A percentile compares a stretch with the other conserved stretches of the same genome.
These are phyloP conservation scores for Oryza rufipogon DNA, from an alignment of 176 grass and related monocot genomes.

Conservation along the genomic window DNA sequence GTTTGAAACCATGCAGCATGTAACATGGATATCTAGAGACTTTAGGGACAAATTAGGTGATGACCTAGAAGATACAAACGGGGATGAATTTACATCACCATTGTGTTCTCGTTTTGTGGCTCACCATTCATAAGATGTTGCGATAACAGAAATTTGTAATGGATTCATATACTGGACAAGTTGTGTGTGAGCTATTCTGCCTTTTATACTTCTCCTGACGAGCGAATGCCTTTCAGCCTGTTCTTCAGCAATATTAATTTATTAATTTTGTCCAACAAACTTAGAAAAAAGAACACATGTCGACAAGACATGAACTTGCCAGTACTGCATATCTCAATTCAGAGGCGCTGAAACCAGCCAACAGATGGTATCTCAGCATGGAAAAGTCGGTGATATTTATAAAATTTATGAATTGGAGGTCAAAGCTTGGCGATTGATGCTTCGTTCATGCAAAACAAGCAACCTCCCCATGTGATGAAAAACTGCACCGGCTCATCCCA, in stretches of 20 bases:
- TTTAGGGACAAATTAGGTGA: slow-evolving; percentile 17
- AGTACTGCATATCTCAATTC: background rate
- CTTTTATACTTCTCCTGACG: background rate
- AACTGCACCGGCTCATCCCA: background rate
- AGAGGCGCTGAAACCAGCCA: slow-evolving; percentile 10
- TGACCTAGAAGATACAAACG: slow-evolving; percentile 4
- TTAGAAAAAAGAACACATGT: background rate
- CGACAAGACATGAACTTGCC: background rate
- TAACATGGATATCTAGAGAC: background rate
- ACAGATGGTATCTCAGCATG: background rate
- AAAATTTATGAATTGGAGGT: background rate
- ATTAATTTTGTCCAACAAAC: background rate
- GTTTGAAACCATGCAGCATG: slow-evolving; percentile 4
- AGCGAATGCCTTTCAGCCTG: background rate
- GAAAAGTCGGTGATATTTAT: slow-evolving; percentile 28
- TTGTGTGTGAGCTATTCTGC: slow-evolving; percentile 1
- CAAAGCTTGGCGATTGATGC: background rate
- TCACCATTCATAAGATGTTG: slow-evolving; percentile 18
- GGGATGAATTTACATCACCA: slow-evolving; percentile 25
- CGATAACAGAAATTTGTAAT: background rate
- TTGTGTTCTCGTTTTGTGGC: background rate
- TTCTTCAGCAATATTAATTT: too few species aligned
- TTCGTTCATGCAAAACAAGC: background rate
- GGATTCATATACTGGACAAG: background rate
- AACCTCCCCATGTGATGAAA: background rate